Conservation (phyloP, 345 rosid species). For the Hibiscus tridactylites region DNA sequence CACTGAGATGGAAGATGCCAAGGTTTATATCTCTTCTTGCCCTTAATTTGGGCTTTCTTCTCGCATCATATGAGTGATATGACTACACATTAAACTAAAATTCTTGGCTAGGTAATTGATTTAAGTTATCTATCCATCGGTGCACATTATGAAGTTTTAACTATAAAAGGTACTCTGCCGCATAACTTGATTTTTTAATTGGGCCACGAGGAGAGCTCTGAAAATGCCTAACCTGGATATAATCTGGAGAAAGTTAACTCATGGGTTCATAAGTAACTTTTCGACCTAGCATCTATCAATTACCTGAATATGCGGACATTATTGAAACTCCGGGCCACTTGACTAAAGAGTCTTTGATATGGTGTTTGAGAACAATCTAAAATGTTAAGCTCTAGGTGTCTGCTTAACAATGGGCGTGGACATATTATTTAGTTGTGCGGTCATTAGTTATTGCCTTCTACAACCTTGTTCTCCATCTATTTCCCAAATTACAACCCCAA, state of each 20-base stretch:
- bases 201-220: neutral
- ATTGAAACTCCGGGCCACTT: neutral
- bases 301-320: too few species aligned
- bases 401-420: neutral
- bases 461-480: neutral
- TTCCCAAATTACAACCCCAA: neutral
- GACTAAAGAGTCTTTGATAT: too few species aligned
- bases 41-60: neutral
- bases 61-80: neutral
- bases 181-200: neutral
- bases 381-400: neutral
- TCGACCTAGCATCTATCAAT: neutral
- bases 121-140: neutral
- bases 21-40: conserved; percentile 45
- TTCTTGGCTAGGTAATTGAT: neutral
- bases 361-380: neutral
- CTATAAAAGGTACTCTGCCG: neutral
- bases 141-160: neutral
- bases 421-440: neutral
- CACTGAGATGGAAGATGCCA: conserved; percentile 89
- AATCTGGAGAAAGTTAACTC: neutral
- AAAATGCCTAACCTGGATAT: neutral
- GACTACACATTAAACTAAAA: neutral
- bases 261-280: neutral
- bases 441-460: neutral